A percentile compares a stretch with the other conserved stretches of the same genome.
These are phyloP conservation scores for Echinochloa phyllopogon DNA, from an alignment of 176 grass and related monocot species.

Conservation along the genomic window DNA sequence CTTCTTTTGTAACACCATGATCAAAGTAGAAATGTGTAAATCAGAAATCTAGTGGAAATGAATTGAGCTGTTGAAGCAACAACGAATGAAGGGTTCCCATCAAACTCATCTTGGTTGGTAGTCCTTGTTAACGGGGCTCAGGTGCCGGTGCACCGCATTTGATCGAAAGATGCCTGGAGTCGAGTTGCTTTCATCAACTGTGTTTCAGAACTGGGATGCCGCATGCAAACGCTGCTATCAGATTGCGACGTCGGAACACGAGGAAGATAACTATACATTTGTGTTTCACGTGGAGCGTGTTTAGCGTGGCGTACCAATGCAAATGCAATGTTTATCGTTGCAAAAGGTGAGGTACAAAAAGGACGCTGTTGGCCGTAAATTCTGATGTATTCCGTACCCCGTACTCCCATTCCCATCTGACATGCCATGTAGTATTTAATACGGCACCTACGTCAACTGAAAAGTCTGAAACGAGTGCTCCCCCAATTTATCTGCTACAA, in stretches of 20 bases:
- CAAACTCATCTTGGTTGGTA: not conserved
- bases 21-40: conserved; percentile 25
- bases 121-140: not conserved
- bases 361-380: not conserved
- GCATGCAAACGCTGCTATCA: not conserved
- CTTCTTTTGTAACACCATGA: conserved; percentile 10
- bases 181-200: not conserved
- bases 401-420: not conserved
- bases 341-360: not conserved
- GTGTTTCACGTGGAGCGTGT: not conserved
- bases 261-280: not conserved
- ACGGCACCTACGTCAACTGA: not conserved
- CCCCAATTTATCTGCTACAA: not conserved
- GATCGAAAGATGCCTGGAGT: not conserved
- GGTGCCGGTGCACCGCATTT: not conserved
- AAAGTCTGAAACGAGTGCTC: not conserved
- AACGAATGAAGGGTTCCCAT: not conserved
- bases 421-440: not conserved
- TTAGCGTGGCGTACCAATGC: no score
- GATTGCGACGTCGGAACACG: not conserved
- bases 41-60: conserved; percentile 9
- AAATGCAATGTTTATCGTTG: not conserved
- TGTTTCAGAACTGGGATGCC: not conserved
- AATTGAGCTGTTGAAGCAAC: not conserved
- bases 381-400: not conserved